Evolutionary conservation across 108 stramenopile genomes (phyloP).

Genomic region (Discostella stelligeroides): DNA sequence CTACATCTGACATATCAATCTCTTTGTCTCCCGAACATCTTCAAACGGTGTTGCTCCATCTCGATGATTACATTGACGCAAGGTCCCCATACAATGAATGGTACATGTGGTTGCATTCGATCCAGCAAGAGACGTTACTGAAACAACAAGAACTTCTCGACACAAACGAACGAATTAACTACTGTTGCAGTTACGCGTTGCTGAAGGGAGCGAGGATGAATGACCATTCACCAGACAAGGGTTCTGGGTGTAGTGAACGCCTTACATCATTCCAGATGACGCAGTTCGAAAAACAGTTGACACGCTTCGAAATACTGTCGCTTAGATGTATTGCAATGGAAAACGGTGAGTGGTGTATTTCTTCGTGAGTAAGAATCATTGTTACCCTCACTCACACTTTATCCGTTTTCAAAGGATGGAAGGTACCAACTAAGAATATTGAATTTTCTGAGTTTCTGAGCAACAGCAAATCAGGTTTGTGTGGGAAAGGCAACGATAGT

Average conservation of each 20-base stretch:
- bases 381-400: too few species aligned
- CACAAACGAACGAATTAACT: conserved; percentile 11
- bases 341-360: conserved; percentile 2
- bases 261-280: conserved; percentile 19
- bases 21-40: conserved; percentile 26
- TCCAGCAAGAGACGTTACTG: conserved; percentile 1
- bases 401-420: conserved; percentile 26
- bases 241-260: background rate
- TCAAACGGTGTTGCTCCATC: conserved; percentile 40
- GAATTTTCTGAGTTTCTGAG: conserved; percentile 36
- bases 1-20: conserved; percentile 18
- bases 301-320: conserved; percentile 23
- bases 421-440: conserved; percentile 21
- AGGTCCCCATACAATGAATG: conserved; percentile 37
- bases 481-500: conserved; percentile 8
- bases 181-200: conserved; percentile 26
- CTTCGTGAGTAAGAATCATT: too few species aligned
- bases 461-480: conserved; percentile 23
- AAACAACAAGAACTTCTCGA: background rate
- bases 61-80: conserved; percentile 43
- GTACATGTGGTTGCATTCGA: conserved; percentile 21
- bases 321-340: conserved; percentile 37
- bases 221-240: background rate
- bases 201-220: conserved; percentile 11
- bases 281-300: conserved; percentile 31